phyloP scores from a whole-genome alignment of 345 rosid species.

The Adansonia digitata region DNA sequence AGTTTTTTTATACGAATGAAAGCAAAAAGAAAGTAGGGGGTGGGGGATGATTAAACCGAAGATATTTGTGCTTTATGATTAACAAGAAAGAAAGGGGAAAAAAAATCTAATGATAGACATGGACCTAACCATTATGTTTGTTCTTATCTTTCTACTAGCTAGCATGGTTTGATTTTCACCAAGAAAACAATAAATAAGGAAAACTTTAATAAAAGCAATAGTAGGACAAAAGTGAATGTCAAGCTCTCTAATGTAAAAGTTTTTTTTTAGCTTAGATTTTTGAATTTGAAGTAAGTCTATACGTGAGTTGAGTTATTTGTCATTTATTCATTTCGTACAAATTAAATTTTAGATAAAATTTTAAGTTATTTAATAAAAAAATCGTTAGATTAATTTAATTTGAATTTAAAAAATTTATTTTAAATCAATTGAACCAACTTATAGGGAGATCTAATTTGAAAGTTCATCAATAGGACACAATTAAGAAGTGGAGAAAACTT shows the following conservation, averaged over 20 bases:
- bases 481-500: not conserved
- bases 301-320: too few species aligned
- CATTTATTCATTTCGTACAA: too few species aligned
- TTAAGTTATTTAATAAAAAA: too few species aligned
- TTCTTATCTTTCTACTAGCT: not conserved
- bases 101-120: not conserved
- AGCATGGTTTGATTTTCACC: not conserved
- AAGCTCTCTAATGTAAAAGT: not conserved
- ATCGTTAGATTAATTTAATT: too few species aligned
- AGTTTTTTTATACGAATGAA: too few species aligned
- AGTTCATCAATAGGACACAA: too few species aligned
- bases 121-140: slow-evolving; percentile 6
- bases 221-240: not conserved
- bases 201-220: not conserved
- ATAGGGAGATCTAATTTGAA: too few species aligned
- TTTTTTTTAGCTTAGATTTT: not conserved
- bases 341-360: too few species aligned
- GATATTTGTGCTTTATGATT: not conserved
- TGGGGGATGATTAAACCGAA: not conserved
- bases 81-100: not conserved
- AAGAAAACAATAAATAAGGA: not conserved
- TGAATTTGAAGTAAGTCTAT: not conserved
- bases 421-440: too few species aligned
- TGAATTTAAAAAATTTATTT: too few species aligned
- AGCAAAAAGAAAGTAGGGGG: too few species aligned